A percentile compares a stretch with the other conserved stretches of the same genome.
Conservation (phyloP, 805 yeast genomes). For the Dipodascus albidus region DNA sequence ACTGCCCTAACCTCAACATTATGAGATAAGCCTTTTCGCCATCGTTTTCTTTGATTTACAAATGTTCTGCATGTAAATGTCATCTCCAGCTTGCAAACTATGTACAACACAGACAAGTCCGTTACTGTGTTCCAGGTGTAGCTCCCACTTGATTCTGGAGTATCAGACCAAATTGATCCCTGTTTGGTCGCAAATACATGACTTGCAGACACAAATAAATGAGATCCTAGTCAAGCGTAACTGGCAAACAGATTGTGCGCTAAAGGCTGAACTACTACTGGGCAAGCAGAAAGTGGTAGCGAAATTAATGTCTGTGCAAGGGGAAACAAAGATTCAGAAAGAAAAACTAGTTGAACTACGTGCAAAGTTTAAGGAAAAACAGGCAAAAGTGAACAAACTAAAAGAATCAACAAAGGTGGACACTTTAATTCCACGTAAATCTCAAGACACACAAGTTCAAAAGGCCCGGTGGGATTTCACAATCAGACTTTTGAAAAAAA, state of each 20-base stretch:
- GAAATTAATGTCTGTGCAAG: background rate
- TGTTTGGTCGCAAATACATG: background rate
- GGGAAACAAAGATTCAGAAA: background rate
- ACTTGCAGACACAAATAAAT: background rate
- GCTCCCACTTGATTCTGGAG: background rate
- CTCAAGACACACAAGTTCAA: background rate
- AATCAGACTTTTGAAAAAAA: background rate
- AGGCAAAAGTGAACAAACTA: background rate
- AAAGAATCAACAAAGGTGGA: background rate
- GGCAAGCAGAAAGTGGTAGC: background rate
- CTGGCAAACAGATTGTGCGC: background rate
- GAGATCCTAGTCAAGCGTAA: background rate
- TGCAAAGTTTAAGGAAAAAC: background rate
- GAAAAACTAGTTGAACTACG: background rate
- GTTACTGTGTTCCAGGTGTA: background rate
- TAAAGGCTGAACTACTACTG: background rate
- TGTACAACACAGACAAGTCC: background rate
- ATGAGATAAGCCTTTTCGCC: background rate
- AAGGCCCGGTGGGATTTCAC: background rate
- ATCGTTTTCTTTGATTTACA: background rate
- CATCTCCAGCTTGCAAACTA: background rate
- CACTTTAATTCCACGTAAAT: background rate
- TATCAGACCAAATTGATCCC: background rate
- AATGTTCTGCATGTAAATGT: background rate
- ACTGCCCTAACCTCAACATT: no score